A percentile compares a stretch with the other conserved stretches of the same genome.
Evolutionary conservation across 768 basidiomycete genomes (phyloP).

Genomic region (Termitomyces sp.): DNA sequence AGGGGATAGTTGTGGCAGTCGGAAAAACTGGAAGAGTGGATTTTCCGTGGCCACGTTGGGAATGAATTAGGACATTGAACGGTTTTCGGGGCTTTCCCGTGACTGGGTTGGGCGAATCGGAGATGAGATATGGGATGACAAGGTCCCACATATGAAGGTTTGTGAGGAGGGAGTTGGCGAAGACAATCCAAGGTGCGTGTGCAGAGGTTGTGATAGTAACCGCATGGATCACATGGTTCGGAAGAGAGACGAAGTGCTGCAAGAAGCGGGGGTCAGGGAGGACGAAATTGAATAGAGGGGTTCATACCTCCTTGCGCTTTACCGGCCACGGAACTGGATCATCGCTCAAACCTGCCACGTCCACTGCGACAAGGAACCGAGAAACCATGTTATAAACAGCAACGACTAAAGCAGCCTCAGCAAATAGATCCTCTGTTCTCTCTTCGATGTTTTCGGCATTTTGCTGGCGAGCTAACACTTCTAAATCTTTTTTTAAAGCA

Average conservation of each 20-base stretch:
- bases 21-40: conserved; percentile 27
- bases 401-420: conserved; percentile 50
- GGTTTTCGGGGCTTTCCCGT: conserved; percentile 14
- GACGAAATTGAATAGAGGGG: neutral
- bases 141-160: conserved; percentile 42
- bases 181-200: conserved; percentile 43
- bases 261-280: neutral
- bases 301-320: conserved; percentile 35
- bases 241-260: conserved; percentile 34
- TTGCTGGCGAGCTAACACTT: conserved; percentile 14
- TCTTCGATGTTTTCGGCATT: conserved; percentile 19
- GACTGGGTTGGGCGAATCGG: conserved; percentile 10
- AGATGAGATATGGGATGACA: conserved; percentile 34
- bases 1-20: conserved; percentile 30
- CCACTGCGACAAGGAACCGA: conserved; percentile 54
- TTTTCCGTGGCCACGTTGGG: conserved; percentile 45
- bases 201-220: conserved; percentile 32
- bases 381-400: conserved; percentile 67
- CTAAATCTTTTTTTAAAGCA: conserved; percentile 32
- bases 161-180: conserved; percentile 46
- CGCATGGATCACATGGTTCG: conserved; percentile 33
- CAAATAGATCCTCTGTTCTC: conserved; percentile 37
- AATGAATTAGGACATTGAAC: conserved; percentile 45
- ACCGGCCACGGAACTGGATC: conserved; percentile 43
- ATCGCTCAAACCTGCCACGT: conserved; percentile 50